These are phyloP conservation scores for Pyrrhoderma lamaoense DNA, from an alignment of 1,284 basidiomycete genomes.

Conservation along the genomic window DNA sequence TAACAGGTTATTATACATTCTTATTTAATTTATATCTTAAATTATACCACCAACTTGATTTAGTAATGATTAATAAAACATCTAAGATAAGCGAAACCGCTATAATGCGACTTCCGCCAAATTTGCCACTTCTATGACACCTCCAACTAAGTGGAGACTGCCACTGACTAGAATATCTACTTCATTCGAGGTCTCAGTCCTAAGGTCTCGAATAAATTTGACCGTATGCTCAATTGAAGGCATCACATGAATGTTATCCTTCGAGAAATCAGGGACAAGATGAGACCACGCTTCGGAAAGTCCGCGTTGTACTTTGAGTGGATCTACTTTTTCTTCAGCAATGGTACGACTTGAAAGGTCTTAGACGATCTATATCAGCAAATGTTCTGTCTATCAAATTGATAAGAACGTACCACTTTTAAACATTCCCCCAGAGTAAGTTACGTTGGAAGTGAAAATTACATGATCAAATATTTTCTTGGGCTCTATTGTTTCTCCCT, in stretches of 20 bases:
- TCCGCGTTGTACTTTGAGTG: constrained; percentile 70
- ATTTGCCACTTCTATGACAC: constrained; percentile 85
- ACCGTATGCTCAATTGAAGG: constrained; percentile 89
- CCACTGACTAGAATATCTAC: constrained; percentile 80
- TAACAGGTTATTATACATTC: no score
- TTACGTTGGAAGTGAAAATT: constrained; percentile 95
- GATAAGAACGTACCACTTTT: constrained; percentile 69
- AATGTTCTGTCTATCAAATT: no score
- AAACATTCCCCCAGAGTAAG: constrained; percentile 82
- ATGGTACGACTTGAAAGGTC: constrained; percentile 70
- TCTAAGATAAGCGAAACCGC: no score
- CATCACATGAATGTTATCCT: constrained; percentile 64
- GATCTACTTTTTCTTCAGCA: constrained; percentile 53
- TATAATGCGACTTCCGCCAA: constrained; percentile 57
- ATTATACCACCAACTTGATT: no score
- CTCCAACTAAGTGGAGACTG: constrained; percentile 92
- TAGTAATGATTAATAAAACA: no score
- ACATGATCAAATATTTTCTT: constrained; percentile 71
- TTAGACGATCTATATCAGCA: constrained; percentile 29
- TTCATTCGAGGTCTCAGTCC: constrained; percentile 17
- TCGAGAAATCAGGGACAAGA: constrained; percentile 55
- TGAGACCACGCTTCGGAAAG: constrained; percentile 69
- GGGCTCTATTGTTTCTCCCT: constrained; percentile 29
- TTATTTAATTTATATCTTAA: no score
- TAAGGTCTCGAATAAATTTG: constrained; percentile 44